Percentiles rank a stretch among this genome's conserved stretches.
These are phyloP conservation scores for Yamadazyma sp. DNA, from an alignment of 805 yeast species.

Conservation along the genomic window DNA sequence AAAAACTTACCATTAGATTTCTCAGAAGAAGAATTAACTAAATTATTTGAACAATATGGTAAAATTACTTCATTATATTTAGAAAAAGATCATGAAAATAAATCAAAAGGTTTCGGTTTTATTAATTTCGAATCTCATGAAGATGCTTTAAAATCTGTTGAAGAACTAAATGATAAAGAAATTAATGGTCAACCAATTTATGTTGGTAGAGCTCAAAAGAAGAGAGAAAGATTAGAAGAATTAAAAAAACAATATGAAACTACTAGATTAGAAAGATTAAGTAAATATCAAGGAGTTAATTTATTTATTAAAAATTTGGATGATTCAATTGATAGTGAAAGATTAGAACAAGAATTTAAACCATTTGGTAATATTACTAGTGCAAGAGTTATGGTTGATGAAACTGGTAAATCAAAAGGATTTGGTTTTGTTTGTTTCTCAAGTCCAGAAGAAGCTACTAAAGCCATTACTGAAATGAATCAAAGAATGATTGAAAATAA, in stretches of 20 bases:
- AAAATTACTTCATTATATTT: conserved; percentile 77
- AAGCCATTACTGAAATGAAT: conserved; percentile 98
- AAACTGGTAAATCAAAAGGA: conserved; percentile 92
- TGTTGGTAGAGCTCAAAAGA: conserved; percentile 99
- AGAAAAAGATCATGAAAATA: conserved; percentile 80
- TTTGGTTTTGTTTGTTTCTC: conserved; percentile 98
- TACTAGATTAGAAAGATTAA: conserved; percentile 83
- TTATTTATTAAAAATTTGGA: conserved; percentile 95
- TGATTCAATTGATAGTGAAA: conserved; percentile 87
- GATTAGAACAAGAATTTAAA: conserved; percentile 85
- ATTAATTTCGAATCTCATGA: conserved; percentile 88
- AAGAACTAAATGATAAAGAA: conserved; percentile 84
- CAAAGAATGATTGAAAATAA: conserved; percentile 92
- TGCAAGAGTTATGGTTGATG: conserved; percentile 95
- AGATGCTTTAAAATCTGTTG: conserved; percentile 88
- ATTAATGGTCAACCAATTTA: conserved; percentile 79
- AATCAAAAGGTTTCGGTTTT: conserved; percentile 94
- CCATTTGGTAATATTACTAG: conserved; percentile 94
- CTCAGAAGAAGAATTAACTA: conserved; percentile 66
- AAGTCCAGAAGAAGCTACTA: conserved; percentile 97
- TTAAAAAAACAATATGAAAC: conserved; percentile 93
- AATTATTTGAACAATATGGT: conserved; percentile 73
- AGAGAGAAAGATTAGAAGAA: conserved; percentile 94
- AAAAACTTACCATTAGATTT: conserved; percentile 80
- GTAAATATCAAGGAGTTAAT: conserved; percentile 97